A percentile compares a stretch with the other conserved stretches of the same genome.
Evolutionary conservation across 23 red algal genomes (phyloP).

Genomic region (Gracilaria caudata): DNA sequence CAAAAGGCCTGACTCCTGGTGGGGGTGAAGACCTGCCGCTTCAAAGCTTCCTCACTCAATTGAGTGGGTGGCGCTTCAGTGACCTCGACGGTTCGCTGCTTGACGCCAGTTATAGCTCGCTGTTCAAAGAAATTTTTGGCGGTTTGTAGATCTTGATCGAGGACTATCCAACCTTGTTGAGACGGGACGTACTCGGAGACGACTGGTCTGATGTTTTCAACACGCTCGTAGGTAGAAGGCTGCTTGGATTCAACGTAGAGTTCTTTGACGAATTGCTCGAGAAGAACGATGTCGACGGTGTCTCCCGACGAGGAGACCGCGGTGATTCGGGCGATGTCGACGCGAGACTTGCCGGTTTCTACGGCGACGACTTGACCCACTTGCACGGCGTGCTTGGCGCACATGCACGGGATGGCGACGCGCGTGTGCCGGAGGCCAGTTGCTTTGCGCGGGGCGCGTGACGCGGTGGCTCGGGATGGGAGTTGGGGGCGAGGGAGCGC

Average conservation of each 20-base stretch:
- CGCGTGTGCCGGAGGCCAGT: neutral
- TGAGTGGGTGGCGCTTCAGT: neutral
- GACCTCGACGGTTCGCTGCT: conserved; percentile 36
- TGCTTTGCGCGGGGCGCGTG: neutral
- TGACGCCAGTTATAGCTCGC: neutral
- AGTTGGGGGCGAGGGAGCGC: neutral
- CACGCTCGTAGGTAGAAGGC: conserved; percentile 35
- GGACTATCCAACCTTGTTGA: conserved; percentile 70
- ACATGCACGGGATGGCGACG: neutral
- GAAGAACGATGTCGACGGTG: conserved; percentile 61
- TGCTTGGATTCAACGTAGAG: conserved; percentile 60
- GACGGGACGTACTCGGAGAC: conserved; percentile 59
- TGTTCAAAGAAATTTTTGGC: conserved; percentile 53
- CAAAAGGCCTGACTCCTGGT: conserved; percentile 52
- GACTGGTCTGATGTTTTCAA: conserved; percentile 45
- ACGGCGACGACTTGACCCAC: conserved; percentile 47
- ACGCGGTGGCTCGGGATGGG: neutral
- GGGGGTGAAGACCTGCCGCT: conserved; percentile 45
- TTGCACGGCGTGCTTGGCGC: conserved; percentile 22
- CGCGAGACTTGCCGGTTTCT: neutral
- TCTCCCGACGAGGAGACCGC: conserved; percentile 50
- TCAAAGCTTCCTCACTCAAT: conserved; percentile 35
- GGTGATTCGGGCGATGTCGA: conserved; percentile 45
- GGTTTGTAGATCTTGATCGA: conserved; percentile 51
- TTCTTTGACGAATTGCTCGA: conserved; percentile 62